phyloP scores from a whole-genome alignment of 345 rosid species.

The Salix purpurea region DNA sequence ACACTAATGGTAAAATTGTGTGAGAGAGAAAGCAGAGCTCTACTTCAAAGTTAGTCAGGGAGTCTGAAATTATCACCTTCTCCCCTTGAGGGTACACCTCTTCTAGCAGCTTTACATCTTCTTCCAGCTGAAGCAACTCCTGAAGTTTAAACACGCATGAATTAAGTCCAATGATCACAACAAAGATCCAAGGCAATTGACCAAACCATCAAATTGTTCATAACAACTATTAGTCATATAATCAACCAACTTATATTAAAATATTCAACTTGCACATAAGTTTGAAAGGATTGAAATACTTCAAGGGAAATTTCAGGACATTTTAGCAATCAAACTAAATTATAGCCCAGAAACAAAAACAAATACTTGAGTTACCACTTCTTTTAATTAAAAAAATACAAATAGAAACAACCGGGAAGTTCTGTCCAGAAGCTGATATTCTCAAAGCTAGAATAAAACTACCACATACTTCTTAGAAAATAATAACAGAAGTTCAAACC shows the following conservation, averaged over 20 bases:
- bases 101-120: conserved; percentile 93
- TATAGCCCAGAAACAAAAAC: not conserved
- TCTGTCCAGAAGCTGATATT: not conserved
- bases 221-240: not conserved
- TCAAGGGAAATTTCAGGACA: not conserved
- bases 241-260: not conserved
- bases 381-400: not conserved
- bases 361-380: not conserved
- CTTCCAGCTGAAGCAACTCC: conserved; percentile 93
- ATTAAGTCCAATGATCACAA: conserved; percentile 10
- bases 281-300: not conserved
- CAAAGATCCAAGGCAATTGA: not conserved
- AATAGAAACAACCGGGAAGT: not conserved
- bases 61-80: conserved; percentile 44
- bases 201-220: conserved; percentile 1
- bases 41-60: not conserved
- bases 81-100: conserved; percentile 99
- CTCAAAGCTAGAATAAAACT: not conserved
- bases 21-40: not conserved
- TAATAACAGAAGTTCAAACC: not conserved
- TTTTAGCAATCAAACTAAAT: not conserved
- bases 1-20: not conserved
- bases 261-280: not conserved
- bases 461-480: not conserved
- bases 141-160: conserved; percentile 29